Evolutionary conservation across 2,329 filamentous ascomycete genomes (phyloP), one percentile per base, ranked within the genome.

Genomic region (Pseudogymnoascus sp.): DNA sequence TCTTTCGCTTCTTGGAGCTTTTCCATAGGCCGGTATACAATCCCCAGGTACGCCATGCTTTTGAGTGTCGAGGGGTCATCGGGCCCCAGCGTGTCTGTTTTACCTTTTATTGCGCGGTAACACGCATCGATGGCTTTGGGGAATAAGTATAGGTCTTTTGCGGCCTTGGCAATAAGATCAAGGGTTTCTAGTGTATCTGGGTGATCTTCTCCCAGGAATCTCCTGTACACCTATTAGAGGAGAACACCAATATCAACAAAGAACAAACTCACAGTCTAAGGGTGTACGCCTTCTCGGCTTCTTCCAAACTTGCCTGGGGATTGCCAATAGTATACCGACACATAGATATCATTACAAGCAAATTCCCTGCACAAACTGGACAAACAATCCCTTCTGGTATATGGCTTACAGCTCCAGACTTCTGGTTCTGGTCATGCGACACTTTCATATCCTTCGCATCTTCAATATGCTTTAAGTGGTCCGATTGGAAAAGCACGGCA

Each of bases 51-150:
- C 1, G 41, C 41, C 36, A 58, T 58, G 40, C 60, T 61, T 31
- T 13, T 35, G 26, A 61, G 44, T 11, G 60, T 59, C 8, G 15
- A 29, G 5, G 60, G 60, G 13, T 61, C 13, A 7, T 61, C 60
- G 24, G 15, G 41, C 6, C 60, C 60, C 8, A 61, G 40, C 41
- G 41, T 47, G 11, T 47, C 41, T n/a, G 41, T 47, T 29, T 47
- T 47, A 11, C 41, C 41, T 4, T 47, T 47, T 29, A 47, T 47
- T 1, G 41, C 41, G 3, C 41, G 41, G 41, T 29, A 47, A n/a
- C 41, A 47, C 1, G 41, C 41, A 8, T 47, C 41, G 21, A 47
- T 47, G 10, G 41, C 41, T 13, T 29, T 47, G 11, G 41, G 24
- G 11, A 47, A 47, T 9, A 47, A 29, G 24, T 47, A 47, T n/a